A percentile compares a stretch with the other conserved stretches of the same genome.
Conservation (phyloP, 139 green algal species). For the Chlamydomonas sp. region DNA sequence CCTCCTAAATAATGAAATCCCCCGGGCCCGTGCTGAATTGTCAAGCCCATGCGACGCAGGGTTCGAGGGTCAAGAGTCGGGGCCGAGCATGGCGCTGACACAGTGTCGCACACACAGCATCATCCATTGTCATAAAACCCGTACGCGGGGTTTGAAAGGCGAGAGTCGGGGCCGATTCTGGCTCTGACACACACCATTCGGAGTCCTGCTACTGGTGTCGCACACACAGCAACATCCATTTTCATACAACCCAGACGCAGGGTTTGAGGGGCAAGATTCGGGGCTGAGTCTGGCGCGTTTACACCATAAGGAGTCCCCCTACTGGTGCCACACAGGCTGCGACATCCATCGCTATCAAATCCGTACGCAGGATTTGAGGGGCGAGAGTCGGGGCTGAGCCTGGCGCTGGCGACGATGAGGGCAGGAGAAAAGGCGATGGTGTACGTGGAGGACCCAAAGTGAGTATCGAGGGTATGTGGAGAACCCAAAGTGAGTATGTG, state of each 20-base stretch:
- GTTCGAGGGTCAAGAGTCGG: too few species aligned
- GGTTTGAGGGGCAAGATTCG: not conserved
- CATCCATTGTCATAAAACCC: too few species aligned
- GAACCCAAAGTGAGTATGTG: not conserved
- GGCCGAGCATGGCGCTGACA: too few species aligned
- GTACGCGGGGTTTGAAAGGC: too few species aligned
- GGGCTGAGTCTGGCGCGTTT: not conserved
- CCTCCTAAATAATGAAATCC: too few species aligned
- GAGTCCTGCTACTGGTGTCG: not conserved
- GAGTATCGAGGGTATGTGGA: not conserved
- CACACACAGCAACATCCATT: slow-evolving; percentile 1
- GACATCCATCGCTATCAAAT: not conserved
- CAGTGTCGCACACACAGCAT: not conserved
- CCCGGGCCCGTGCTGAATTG: too few species aligned
- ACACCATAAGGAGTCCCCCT: not conserved
- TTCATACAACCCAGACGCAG: not conserved
- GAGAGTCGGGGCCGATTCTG: too few species aligned
- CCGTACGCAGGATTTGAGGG: slow-evolving; percentile 32
- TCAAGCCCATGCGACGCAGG: too few species aligned
- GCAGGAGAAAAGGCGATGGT: slow-evolving; percentile 47
- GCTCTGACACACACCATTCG: too few species aligned
- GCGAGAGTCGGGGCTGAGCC: slow-evolving; percentile 48
- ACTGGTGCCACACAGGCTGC: not conserved
- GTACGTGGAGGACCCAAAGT: slow-evolving; percentile 37
- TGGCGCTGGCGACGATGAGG: slow-evolving; percentile 57